Conservation (phyloP, 306 rosid species). For the Coriaria nepalensis region DNA sequence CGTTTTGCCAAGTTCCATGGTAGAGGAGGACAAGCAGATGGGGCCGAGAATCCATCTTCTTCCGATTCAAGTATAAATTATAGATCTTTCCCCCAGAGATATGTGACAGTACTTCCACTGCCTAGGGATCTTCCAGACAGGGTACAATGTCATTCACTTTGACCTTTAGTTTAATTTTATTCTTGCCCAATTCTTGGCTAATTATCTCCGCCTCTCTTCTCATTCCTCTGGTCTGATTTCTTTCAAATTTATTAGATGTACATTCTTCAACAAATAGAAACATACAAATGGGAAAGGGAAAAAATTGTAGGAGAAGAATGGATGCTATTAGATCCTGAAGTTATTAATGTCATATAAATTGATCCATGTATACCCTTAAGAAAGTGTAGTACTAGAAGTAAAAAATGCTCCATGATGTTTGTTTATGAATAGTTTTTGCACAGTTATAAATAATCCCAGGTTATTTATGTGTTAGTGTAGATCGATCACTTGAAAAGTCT, state of each 20-base stretch:
- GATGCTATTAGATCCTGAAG: no score
- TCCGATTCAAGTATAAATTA: slow-evolving; percentile 35
- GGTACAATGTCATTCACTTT: slow-evolving; percentile 99
- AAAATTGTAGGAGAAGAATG: slow-evolving; percentile 47
- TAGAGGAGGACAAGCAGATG: slow-evolving; percentile 71
- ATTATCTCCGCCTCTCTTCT: slow-evolving; percentile 37
- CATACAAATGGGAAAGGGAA: slow-evolving; percentile 33
- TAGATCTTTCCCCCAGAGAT: slow-evolving; percentile 55
- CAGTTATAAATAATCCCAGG: no score
- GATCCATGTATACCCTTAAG: no score
- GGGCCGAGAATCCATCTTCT: slow-evolving; percentile 48
- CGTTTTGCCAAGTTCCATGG: slow-evolving; percentile 91
- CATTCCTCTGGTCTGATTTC: slow-evolving; percentile 41
- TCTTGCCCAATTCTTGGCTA: slow-evolving; percentile 50
- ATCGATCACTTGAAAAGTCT: no score
- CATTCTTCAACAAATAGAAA: slow-evolving; percentile 41
- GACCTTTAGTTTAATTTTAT: slow-evolving; percentile 73
- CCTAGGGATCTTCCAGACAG: slow-evolving; percentile 96
- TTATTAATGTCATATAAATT: no score
- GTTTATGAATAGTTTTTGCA: no score
- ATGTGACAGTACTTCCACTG: slow-evolving; percentile 71
- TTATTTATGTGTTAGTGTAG: no score
- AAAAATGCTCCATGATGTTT: no score
- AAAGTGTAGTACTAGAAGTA: no score
- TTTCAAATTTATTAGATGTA: slow-evolving; percentile 41